Percentiles rank a stretch among this genome's conserved stretches.
phyloP scores from a whole-genome alignment of 495 filamentous ascomycete genomes.

The Aspergillus cavernicola region DNA sequence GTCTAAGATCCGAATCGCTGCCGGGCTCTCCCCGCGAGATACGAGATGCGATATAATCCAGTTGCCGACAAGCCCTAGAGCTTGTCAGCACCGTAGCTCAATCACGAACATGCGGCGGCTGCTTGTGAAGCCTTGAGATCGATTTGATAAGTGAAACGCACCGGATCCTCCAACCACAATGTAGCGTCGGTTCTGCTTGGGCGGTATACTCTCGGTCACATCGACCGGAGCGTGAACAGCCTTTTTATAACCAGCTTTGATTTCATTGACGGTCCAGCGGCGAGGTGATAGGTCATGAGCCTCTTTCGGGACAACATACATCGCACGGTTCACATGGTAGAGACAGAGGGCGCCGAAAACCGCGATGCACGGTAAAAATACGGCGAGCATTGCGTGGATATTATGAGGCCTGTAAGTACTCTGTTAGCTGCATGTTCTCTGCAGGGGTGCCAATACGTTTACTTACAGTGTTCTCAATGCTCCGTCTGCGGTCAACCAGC shows the following conservation, averaged over 20 bases:
- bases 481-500: neutral
- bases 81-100: conserved; percentile 36
- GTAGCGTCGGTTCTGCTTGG: conserved; percentile 52
- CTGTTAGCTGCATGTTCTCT: neutral
- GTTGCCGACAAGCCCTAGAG: conserved; percentile 51
- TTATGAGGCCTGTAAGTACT: neutral
- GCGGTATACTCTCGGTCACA: conserved; percentile 46
- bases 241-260: conserved; percentile 46
- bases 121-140: conserved; percentile 29
- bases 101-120: conserved; percentile 22
- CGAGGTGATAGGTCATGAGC: conserved; percentile 37
- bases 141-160: conserved; percentile 27
- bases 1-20: conserved; percentile 54
- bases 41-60: conserved; percentile 54
- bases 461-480: neutral
- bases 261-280: conserved; percentile 51
- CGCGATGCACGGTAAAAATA: conserved; percentile 13
- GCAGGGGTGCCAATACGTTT: neutral
- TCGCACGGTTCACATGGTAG: conserved; percentile 48
- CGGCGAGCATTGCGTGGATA: conserved; percentile 9
- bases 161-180: conserved; percentile 56
- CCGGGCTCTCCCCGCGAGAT: conserved; percentile 48
- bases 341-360: conserved; percentile 41
- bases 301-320: conserved; percentile 47
- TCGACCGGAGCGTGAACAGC: conserved; percentile 43